A percentile compares a stretch with the other conserved stretches of the same genome.
Conservation (phyloP, 257 asterid species). For the Gentiana macrophylla region DNA sequence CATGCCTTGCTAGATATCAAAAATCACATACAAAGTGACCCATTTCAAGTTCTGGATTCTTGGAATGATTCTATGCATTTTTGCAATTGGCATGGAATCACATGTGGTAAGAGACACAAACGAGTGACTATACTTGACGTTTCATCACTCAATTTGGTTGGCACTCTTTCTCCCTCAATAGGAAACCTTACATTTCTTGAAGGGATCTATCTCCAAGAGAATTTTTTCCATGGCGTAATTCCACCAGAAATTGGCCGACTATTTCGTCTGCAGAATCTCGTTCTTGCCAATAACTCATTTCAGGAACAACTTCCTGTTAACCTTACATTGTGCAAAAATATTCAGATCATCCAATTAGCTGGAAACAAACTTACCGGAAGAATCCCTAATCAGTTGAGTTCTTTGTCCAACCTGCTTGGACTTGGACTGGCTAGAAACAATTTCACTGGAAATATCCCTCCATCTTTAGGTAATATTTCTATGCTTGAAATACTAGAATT, state of each 20-base stretch:
- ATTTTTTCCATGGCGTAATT: slow-evolving; percentile 28
- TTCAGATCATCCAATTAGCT: slow-evolving; percentile 21
- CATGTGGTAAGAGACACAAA: too few species aligned
- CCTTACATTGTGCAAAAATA: slow-evolving; percentile 22
- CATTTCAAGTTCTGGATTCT: too few species aligned
- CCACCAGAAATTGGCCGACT: slow-evolving; percentile 31
- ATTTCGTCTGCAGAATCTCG: slow-evolving; percentile 24
- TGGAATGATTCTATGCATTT: too few species aligned
- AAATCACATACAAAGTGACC: too few species aligned
- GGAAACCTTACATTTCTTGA: slow-evolving; percentile 35
- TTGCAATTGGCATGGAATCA: too few species aligned
- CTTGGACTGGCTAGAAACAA: slow-evolving; percentile 36
- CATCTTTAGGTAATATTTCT: slow-evolving; percentile 39
- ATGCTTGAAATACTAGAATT: slow-evolving; percentile 27
- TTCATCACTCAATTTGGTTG: not conserved
- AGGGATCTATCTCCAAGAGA: slow-evolving; percentile 31
- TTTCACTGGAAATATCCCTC: slow-evolving; percentile 36
- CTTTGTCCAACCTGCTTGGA: slow-evolving; percentile 13
- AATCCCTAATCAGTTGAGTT: slow-evolving; percentile 19
- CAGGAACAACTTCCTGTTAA: slow-evolving; percentile 22
- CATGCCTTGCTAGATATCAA: too few species aligned
- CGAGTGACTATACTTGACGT: too few species aligned
- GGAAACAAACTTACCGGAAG: slow-evolving; percentile 23
- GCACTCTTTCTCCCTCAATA: slow-evolving; percentile 26
- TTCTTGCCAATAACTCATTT: slow-evolving; percentile 27